Conservation (phyloP, 441 rosid genomes). For the Euphorbia celastroides region DNA sequence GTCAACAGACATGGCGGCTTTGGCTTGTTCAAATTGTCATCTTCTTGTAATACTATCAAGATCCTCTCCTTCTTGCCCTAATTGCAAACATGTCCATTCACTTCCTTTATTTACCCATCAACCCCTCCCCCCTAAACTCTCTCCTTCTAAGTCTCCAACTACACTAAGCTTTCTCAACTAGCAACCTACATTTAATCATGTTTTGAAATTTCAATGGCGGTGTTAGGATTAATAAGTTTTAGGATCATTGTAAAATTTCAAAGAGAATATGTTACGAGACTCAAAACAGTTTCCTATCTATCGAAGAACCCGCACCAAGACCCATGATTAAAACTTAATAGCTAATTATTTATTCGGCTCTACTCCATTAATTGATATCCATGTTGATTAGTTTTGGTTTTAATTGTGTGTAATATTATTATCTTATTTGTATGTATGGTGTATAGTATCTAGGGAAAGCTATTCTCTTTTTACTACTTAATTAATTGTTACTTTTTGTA, state of each 20-base stretch:
- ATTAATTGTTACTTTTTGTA: no score
- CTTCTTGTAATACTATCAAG: conserved; percentile 45
- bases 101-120: conserved; percentile 23
- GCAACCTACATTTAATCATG: no score
- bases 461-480: not conserved
- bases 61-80: conserved; percentile 47
- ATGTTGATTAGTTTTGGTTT: no score
- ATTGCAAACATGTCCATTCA: conserved; percentile 48
- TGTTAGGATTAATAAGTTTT: no score
- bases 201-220: no score
- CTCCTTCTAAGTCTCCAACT: conserved; percentile 19
- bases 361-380: no score
- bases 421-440: not conserved
- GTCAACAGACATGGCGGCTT: conserved; percentile 33
- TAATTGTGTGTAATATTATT: not conserved
- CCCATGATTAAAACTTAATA: not conserved
- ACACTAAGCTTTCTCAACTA: conserved; percentile 23
- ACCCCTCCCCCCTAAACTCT: conserved; percentile 19
- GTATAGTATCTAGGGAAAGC: not conserved
- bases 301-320: no score
- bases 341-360: not conserved
- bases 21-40: conserved; percentile 49
- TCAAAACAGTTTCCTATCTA: no score
- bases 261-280: no score
- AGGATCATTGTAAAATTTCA: no score